phyloP scores from a whole-genome alignment of 257 asterid species.

The Galeopsis tetrahit region DNA sequence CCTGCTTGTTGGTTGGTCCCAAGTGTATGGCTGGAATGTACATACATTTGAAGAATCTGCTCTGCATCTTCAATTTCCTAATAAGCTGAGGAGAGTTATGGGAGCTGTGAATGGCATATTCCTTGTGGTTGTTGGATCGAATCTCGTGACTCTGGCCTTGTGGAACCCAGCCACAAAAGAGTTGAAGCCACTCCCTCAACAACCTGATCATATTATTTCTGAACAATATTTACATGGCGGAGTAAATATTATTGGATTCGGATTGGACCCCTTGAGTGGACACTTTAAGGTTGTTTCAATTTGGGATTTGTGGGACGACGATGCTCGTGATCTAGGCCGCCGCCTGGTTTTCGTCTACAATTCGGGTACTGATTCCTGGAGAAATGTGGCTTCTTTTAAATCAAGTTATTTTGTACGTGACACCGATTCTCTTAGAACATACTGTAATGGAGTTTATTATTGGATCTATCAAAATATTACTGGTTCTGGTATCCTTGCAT shows the following conservation, averaged over 20 bases:
- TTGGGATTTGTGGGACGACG: conserved; percentile 33
- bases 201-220: conserved; percentile 6
- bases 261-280: conserved; percentile 42
- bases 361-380: conserved; percentile 48
- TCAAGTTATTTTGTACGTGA: conserved; percentile 1
- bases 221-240: conserved; percentile 22
- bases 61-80: conserved; percentile 36
- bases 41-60: conserved; percentile 37
- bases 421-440: conserved; percentile 37
- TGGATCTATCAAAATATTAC: conserved; percentile 36
- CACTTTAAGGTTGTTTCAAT: conserved; percentile 48
- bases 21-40: conserved; percentile 13
- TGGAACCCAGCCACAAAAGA: conserved; percentile 49
- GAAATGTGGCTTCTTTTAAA: conserved; percentile 21
- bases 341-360: conserved; percentile 42
- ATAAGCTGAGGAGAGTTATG: conserved; percentile 30
- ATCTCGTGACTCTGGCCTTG: conserved; percentile 32
- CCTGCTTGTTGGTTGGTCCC: conserved; percentile 40
- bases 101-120: conserved; percentile 56
- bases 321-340: background rate
- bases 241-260: conserved; percentile 44
- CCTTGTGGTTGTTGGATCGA: conserved; percentile 23
- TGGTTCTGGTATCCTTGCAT: conserved; percentile 36
- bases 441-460: conserved; percentile 47
- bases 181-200: conserved; percentile 41